Evolutionary conservation across 169 alveolate species (phyloP).

Genomic region (Perkinsus marinus): DNA sequence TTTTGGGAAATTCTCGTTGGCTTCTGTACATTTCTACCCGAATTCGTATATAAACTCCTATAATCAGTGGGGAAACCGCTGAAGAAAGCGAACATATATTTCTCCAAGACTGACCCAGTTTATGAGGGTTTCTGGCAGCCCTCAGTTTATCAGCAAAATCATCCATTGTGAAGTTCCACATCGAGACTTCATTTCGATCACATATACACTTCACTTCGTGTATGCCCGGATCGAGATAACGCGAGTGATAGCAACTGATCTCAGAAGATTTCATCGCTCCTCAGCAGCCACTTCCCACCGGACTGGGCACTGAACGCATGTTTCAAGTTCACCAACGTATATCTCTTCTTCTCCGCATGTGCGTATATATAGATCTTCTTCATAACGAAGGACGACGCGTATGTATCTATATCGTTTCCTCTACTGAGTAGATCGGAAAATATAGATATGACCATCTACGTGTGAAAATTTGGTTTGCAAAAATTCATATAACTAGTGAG

Average conservation of each 20-base stretch:
- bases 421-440: too few relatives aligned
- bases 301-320: neutral
- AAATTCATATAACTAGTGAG: too few relatives aligned
- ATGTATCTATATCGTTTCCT: neutral
- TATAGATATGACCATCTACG: too few relatives aligned
- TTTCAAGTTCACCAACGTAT: neutral
- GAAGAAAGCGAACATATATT: too few relatives aligned
- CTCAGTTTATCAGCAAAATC: neutral
- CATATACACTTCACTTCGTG: neutral
- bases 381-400: neutral
- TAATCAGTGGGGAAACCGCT: too few relatives aligned
- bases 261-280: neutral
- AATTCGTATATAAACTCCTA: too few relatives aligned
- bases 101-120: neutral
- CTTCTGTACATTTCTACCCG: too few relatives aligned
- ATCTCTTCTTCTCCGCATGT: neutral
- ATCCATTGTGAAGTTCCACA: neutral
- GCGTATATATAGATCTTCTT: neutral
- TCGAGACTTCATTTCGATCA: neutral
- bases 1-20: too few relatives aligned
- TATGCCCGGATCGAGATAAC: neutral
- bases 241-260: neutral
- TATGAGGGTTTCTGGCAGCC: neutral
- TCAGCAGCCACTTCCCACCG: neutral
- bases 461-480: too few relatives aligned